These are phyloP conservation scores for Aureoboletus auriporus DNA, from an alignment of 768 basidiomycete species.

Conservation along the genomic window DNA sequence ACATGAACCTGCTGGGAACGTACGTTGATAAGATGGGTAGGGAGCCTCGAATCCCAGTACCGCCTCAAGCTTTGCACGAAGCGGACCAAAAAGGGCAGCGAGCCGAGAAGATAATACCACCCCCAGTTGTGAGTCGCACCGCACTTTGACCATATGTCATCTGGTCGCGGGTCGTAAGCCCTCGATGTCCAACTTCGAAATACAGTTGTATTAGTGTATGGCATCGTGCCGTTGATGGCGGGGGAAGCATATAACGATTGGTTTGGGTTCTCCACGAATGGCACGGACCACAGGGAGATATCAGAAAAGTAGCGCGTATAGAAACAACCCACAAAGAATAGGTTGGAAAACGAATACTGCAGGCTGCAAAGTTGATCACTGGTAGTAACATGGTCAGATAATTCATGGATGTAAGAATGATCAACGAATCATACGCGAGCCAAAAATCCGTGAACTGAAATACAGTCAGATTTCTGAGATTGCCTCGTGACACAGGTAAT, in stretches of 20 bases:
- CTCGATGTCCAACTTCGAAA: not conserved
- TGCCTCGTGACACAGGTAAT: not conserved
- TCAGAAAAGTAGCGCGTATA: slow-evolving; percentile 39
- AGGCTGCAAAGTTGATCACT: slow-evolving; percentile 84
- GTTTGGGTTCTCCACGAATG: no score
- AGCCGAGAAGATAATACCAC: slow-evolving; percentile 50
- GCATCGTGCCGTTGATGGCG: not conserved
- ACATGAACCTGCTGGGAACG: not conserved
- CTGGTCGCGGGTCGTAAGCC: slow-evolving; percentile 33
- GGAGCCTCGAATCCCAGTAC: slow-evolving; percentile 68
- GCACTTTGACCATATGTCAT: slow-evolving; percentile 39
- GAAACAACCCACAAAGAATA: slow-evolving; percentile 71
- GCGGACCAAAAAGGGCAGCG: slow-evolving; percentile 71
- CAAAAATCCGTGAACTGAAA: slow-evolving; percentile 79
- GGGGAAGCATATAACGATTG: not conserved
- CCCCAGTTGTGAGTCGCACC: slow-evolving; percentile 51
- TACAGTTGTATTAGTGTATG: not conserved
- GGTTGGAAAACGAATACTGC: slow-evolving; percentile 63
- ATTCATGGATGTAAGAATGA: not conserved
- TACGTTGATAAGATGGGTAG: slow-evolving; percentile 86
- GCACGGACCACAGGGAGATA: not conserved
- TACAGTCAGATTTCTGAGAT: not conserved
- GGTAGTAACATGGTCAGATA: slow-evolving; percentile 1
- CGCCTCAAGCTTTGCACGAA: slow-evolving; percentile 84
- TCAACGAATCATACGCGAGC: slow-evolving; percentile 56